Conservation (phyloP, 352 stramenopile genomes). For the Phytopythium mirpurense region DNA sequence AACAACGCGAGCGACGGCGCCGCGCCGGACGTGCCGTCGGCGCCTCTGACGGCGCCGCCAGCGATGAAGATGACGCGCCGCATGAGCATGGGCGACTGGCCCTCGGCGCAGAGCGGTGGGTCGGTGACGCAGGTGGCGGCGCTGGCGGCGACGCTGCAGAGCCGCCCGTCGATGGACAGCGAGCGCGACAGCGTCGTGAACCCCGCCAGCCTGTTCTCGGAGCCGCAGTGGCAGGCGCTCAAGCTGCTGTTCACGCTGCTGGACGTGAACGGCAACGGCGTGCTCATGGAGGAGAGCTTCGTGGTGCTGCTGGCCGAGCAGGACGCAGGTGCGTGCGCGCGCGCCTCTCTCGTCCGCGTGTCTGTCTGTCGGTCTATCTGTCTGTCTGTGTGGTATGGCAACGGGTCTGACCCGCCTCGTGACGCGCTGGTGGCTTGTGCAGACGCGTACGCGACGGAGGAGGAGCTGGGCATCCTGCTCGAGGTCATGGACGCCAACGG, state of each 20-base stretch:
- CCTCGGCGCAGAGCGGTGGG: slow-evolving; percentile 14
- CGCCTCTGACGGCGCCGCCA: slow-evolving; percentile 9
- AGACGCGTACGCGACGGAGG: slow-evolving; percentile 82
- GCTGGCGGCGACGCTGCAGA: slow-evolving; percentile 25
- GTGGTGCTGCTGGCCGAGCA: slow-evolving; percentile 75
- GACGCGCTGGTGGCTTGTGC: neutral
- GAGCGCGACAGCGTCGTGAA: slow-evolving; percentile 1
- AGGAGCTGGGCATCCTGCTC: slow-evolving; percentile 73
- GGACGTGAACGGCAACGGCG: slow-evolving; percentile 58
- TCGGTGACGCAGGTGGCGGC: slow-evolving; percentile 25
- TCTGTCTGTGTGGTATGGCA: too few species aligned
- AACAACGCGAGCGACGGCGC: neutral
- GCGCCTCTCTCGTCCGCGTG: too few species aligned
- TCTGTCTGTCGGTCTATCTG: too few species aligned
- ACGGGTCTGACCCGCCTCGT: too few species aligned
- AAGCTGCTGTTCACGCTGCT: slow-evolving; percentile 72
- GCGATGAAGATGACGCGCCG: slow-evolving; percentile 11
- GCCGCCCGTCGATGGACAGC: slow-evolving; percentile 13
- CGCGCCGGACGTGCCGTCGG: slow-evolving; percentile 7
- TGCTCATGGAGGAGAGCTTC: slow-evolving; percentile 80
- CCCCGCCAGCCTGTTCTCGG: slow-evolving; percentile 58
- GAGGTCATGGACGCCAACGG: slow-evolving; percentile 77
- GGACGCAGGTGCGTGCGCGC: slow-evolving; percentile 63
- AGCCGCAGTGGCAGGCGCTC: slow-evolving; percentile 66
- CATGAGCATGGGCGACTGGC: slow-evolving; percentile 39